Conservation (phyloP, 148 eudicot species). For the Chenopodium quinoa region DNA sequence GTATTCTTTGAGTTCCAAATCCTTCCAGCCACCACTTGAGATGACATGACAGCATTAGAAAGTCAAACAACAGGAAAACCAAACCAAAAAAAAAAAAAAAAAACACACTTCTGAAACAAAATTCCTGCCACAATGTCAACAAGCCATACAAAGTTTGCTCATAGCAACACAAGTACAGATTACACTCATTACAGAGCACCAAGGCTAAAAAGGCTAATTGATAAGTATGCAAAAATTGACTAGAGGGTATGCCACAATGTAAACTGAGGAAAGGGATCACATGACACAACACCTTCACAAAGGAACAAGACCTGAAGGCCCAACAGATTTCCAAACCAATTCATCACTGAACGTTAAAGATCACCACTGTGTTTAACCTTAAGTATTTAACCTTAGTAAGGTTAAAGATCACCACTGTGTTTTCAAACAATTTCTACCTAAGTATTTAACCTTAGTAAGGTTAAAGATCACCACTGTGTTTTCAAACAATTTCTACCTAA, state of each 20-base stretch:
- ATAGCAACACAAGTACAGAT: background rate
- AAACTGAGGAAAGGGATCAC: background rate
- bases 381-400: background rate
- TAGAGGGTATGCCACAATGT: too few species aligned
- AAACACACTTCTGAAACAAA: background rate
- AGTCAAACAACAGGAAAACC: background rate
- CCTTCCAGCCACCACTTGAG: conserved; percentile 81
- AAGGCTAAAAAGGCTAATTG: background rate
- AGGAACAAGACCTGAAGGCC: background rate
- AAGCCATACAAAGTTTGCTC: background rate
- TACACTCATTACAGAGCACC: background rate
- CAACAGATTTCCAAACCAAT: background rate
- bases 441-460: background rate
- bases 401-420: too few species aligned
- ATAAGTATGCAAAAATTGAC: background rate
- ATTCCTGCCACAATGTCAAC: background rate
- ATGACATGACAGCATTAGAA: conserved; percentile 10
- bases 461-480: background rate
- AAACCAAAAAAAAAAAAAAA: background rate
- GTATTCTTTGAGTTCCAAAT: conserved; percentile 81
- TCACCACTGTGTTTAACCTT: background rate
- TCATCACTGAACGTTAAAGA: background rate
- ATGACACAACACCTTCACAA: background rate
- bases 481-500: too few species aligned
- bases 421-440: too few species aligned